These are phyloP conservation scores for Ambrosiella cleistominuta DNA, from an alignment of 2,329 filamentous ascomycete genomes.

Conservation along the genomic window DNA sequence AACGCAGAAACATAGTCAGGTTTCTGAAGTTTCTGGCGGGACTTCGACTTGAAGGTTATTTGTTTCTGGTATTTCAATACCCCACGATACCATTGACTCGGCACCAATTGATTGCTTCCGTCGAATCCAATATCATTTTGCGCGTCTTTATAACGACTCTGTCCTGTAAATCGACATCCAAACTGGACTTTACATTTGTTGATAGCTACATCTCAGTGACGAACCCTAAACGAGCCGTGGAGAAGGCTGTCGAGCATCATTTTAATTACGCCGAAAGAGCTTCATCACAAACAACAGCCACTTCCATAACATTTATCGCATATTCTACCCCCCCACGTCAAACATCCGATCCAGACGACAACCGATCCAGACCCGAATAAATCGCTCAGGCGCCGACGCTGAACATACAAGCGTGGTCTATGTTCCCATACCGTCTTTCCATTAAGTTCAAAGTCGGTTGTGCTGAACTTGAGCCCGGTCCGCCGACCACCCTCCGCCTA, in stretches of 20 bases:
- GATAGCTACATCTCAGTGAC: neutral
- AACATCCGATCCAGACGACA: neutral
- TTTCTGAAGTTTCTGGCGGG: neutral
- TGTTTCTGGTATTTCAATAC: too few species aligned
- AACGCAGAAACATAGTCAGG: neutral
- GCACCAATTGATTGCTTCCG: too few species aligned
- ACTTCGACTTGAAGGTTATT: too few species aligned
- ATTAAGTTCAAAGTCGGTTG: constrained; percentile 3
- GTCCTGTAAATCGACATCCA: too few species aligned
- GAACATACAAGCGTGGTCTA: constrained; percentile 5
- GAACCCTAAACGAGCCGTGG: neutral
- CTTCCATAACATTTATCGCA: too few species aligned
- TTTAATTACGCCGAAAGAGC: neutral
- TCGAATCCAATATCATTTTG: too few species aligned
- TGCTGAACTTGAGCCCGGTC: constrained; percentile 7
- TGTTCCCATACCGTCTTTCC: neutral
- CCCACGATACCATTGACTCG: too few species aligned
- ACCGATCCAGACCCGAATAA: neutral
- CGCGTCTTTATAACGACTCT: too few species aligned
- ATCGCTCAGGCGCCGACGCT: constrained; percentile 1
- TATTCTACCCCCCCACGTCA: too few species aligned
- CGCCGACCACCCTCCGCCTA: constrained; percentile 8
- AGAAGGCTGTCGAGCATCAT: neutral
- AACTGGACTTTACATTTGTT: neutral
- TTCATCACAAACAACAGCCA: too few species aligned